These are phyloP conservation scores for Colletotrichum tropicicola DNA, from an alignment of 2,329 filamentous ascomycete genomes.

Conservation along the genomic window DNA sequence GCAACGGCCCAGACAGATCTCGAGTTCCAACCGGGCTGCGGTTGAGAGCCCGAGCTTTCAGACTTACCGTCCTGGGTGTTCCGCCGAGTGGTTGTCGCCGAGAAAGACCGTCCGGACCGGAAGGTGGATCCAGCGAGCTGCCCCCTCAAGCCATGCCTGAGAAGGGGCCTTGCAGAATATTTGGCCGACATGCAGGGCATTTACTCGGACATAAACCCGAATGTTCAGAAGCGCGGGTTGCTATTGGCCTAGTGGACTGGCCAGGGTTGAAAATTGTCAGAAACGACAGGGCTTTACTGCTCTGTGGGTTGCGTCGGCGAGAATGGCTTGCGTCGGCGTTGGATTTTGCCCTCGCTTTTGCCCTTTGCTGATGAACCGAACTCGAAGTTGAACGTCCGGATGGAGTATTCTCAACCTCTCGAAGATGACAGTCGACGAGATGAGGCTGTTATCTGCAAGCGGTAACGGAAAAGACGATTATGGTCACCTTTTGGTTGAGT, in stretches of 20 bases:
- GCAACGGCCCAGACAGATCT: slow-evolving; percentile 48
- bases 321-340: slow-evolving; percentile 29
- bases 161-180: slow-evolving; percentile 37
- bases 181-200: slow-evolving; percentile 41
- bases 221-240: not conserved
- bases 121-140: slow-evolving; percentile 21
- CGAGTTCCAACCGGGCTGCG: slow-evolving; percentile 38
- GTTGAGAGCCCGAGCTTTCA: not conserved
- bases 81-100: slow-evolving; percentile 32
- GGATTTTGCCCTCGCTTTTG: not conserved
- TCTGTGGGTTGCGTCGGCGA: slow-evolving; percentile 18
- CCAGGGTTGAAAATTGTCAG: not conserved
- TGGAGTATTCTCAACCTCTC: not conserved
- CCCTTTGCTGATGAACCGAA: not conserved
- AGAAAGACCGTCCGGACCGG: slow-evolving; percentile 32
- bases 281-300: slow-evolving; percentile 17
- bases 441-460: not conserved
- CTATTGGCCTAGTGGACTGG: slow-evolving; percentile 14
- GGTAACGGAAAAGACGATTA: not conserved
- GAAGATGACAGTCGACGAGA: not conserved
- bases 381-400: not conserved
- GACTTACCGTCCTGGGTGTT: slow-evolving; percentile 1
- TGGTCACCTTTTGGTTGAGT: not conserved
- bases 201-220: slow-evolving; percentile 4
- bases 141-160: slow-evolving; percentile 31